These are phyloP conservation scores for Wolfiporia cocos DNA, from an alignment of 1,284 basidiomycete genomes.

Conservation along the genomic window DNA sequence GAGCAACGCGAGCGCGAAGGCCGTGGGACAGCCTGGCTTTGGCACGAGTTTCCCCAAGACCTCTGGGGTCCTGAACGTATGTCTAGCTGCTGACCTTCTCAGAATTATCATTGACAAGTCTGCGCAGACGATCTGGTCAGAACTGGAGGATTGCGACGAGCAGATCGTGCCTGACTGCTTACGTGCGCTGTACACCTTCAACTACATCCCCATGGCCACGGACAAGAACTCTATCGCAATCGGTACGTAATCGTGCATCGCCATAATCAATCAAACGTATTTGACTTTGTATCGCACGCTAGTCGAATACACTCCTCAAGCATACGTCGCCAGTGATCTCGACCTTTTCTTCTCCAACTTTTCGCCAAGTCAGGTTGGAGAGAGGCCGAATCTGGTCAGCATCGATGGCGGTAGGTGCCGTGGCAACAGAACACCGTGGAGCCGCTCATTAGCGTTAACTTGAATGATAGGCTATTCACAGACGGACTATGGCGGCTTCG, in stretches of 20 bases:
- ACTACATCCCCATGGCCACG: constrained; percentile 8
- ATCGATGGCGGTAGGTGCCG: constrained; percentile 40
- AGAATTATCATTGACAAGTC: not conserved
- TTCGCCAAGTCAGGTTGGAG: constrained; percentile 25
- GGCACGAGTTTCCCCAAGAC: constrained; percentile 11
- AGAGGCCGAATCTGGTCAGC: constrained; percentile 15
- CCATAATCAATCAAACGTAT: no score
- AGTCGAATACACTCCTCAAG: constrained; percentile 20
- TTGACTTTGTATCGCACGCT: no score
- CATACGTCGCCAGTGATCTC: constrained; percentile 34
- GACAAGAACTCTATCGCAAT: constrained; percentile 10
- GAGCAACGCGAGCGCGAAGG: not conserved
- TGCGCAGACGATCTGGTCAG: constrained; percentile 1
- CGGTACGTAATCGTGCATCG: constrained; percentile 6
- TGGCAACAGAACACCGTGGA: no score
- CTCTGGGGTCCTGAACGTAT: constrained; percentile 5
- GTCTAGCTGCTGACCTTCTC: not conserved
- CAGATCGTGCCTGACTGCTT: constrained; percentile 10
- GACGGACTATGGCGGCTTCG: constrained; percentile 18
- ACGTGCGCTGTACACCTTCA: constrained; percentile 12
- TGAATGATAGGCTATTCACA: constrained; percentile 6
- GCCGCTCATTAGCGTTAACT: not conserved
- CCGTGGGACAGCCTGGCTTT: constrained; percentile 23
- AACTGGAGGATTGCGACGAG: constrained; percentile 8
- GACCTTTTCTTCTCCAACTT: constrained; percentile 34